phyloP scores from a whole-genome alignment of 805 yeast genomes.

The Candida tallmaniae region DNA sequence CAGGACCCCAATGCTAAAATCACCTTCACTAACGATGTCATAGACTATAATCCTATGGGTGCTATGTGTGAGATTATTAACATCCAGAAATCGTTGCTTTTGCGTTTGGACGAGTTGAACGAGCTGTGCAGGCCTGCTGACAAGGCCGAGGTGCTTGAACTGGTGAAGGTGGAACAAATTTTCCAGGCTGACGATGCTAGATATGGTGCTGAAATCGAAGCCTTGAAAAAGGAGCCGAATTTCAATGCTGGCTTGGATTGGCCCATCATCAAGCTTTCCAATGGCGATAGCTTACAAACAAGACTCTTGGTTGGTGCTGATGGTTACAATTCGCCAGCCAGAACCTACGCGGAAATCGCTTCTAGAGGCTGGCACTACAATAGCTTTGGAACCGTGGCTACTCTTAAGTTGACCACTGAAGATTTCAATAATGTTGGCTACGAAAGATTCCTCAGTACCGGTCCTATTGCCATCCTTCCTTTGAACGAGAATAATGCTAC shows the following conservation, averaged over 20 bases:
- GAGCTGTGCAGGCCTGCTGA: constrained; percentile 13
- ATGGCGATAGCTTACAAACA: constrained; percentile 61
- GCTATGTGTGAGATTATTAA: constrained; percentile 88
- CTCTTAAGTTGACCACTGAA: constrained; percentile 61
- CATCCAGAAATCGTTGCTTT: constrained; percentile 69
- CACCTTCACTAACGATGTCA: constrained; percentile 61
- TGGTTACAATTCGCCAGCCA: constrained; percentile 91
- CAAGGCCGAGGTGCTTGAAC: constrained; percentile 47
- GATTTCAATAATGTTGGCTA: constrained; percentile 75
- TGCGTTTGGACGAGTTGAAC: constrained; percentile 35
- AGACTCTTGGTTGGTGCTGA: constrained; percentile 91
- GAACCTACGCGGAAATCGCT: constrained; percentile 74
- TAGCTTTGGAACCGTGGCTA: constrained; percentile 89
- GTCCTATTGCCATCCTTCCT: constrained; percentile 91
- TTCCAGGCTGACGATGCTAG: constrained; percentile 17
- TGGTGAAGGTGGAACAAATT: constrained; percentile 59
- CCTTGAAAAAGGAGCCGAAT: constrained; percentile 3
- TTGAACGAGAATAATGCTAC: constrained; percentile 84
- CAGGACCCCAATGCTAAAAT: constrained; percentile 52
- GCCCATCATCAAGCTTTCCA: constrained; percentile 70
- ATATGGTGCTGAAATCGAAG: background rate
- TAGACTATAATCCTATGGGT: constrained; percentile 42
- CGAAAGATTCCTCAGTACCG: constrained; percentile 89
- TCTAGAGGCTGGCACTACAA: constrained; percentile 91
- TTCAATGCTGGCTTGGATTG: constrained; percentile 44